phyloP scores from a whole-genome alignment of 805 yeast genomes.

The Kodamaea nitidulidarum region DNA sequence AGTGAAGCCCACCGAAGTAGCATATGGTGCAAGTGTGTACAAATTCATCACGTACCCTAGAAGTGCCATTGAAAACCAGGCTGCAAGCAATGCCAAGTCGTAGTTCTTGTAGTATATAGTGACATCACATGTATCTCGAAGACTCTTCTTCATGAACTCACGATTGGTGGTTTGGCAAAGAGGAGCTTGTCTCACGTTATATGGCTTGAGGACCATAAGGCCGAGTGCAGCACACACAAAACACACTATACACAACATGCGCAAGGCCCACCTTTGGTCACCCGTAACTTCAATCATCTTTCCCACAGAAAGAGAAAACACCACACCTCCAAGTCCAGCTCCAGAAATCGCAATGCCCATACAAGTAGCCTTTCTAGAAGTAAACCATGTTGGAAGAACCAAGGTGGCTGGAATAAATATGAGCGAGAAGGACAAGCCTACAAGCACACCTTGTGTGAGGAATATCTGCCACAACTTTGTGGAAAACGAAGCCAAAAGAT shows the following conservation, averaged over 20 bases:
- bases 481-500: constrained; percentile 50
- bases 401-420: constrained; percentile 42
- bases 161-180: constrained; percentile 20
- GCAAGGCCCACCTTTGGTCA: constrained; percentile 41
- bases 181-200: constrained; percentile 31
- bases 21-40: constrained; percentile 38
- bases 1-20: constrained; percentile 42
- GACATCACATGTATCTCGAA: constrained; percentile 22
- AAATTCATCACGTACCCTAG: constrained; percentile 36
- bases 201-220: constrained; percentile 42
- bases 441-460: constrained; percentile 49
- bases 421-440: constrained; percentile 46
- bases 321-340: constrained; percentile 50
- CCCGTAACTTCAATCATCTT: constrained; percentile 39
- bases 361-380: constrained; percentile 41
- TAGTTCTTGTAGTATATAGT: constrained; percentile 26
- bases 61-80: constrained; percentile 36
- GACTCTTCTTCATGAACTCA: constrained; percentile 8
- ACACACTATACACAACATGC: constrained; percentile 35
- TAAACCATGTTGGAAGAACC: constrained; percentile 48
- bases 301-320: constrained; percentile 42
- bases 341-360: constrained; percentile 48
- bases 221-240: constrained; percentile 22
- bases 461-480: constrained; percentile 48
- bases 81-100: constrained; percentile 21